A percentile compares a stretch with the other conserved stretches of the same genome.
phyloP scores from a whole-genome alignment of 495 filamentous ascomycete species.

The Elasticomyces elasticus region DNA sequence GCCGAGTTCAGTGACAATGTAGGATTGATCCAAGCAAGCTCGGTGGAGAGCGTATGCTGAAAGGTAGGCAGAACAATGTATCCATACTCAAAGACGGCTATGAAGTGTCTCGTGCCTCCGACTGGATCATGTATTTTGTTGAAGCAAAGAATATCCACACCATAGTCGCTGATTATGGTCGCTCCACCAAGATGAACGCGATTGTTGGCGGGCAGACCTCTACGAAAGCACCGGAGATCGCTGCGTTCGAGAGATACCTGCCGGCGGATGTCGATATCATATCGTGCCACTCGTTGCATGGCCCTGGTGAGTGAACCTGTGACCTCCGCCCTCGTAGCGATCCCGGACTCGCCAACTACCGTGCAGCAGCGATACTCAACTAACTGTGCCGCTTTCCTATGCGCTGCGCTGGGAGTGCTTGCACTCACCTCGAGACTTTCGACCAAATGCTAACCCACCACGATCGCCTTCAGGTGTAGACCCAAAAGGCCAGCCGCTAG shows the following conservation, averaged over 20 bases:
- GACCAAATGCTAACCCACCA: no score
- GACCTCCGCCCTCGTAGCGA: no score
- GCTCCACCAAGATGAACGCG: constrained; percentile 84
- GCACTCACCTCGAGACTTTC: no score
- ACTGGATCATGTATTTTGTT: constrained; percentile 96
- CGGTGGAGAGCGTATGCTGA: constrained; percentile 43
- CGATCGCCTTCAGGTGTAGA: constrained; percentile 66
- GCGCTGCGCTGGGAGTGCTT: no score
- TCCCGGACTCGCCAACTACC: no score
- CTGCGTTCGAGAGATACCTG: constrained; percentile 81
- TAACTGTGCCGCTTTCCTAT: no score
- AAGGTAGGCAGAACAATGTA: constrained; percentile 53
- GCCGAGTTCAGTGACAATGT: constrained; percentile 68
- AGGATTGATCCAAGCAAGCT: constrained; percentile 26
- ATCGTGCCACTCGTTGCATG: constrained; percentile 94
- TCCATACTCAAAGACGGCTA: constrained; percentile 83
- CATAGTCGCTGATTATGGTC: constrained; percentile 76
- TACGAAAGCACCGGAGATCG: constrained; percentile 94
- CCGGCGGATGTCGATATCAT: constrained; percentile 85
- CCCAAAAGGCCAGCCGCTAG: constrained; percentile 74
- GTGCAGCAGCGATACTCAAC: no score
- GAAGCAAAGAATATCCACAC: constrained; percentile 81
- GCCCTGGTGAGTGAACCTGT: no score
- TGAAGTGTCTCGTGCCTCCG: constrained; percentile 84
- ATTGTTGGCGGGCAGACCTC: constrained; percentile 97